Evolutionary conservation across 2,329 filamentous ascomycete species (phyloP).

Genomic region (Botrytis fragariae): DNA sequence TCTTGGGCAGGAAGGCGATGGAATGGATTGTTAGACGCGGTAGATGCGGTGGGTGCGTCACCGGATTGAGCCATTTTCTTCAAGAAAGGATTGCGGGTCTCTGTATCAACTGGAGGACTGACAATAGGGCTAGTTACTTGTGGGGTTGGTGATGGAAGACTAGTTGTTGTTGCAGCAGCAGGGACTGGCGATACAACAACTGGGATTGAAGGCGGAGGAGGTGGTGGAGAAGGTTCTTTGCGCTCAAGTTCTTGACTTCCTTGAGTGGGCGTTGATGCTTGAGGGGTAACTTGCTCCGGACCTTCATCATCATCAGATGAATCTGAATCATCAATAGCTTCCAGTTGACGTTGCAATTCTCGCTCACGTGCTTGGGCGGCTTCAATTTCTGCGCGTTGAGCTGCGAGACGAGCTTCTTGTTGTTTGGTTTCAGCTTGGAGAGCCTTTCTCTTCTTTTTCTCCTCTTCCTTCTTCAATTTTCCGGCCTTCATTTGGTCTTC

Average conservation of each 20-base stretch:
- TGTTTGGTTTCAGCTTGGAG: slow-evolving; percentile 83
- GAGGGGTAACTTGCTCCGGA: slow-evolving; percentile 64
- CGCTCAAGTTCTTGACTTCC: slow-evolving; percentile 55
- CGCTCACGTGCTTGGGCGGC: slow-evolving; percentile 85
- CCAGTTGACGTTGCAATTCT: slow-evolving; percentile 83
- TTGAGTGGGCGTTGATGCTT: slow-evolving; percentile 57
- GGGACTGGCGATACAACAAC: slow-evolving; percentile 27
- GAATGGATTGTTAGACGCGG: slow-evolving; percentile 91
- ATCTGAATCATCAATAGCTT: slow-evolving; percentile 69
- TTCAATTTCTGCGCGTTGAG: slow-evolving; percentile 87
- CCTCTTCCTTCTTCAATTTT: slow-evolving; percentile 94
- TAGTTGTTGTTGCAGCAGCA: slow-evolving; percentile 14
- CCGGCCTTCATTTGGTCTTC: slow-evolving; percentile 92
- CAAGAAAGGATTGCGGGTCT: slow-evolving; percentile 95
- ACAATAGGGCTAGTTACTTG: slow-evolving; percentile 38
- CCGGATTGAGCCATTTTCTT: slow-evolving; percentile 75
- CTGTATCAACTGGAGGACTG: slow-evolving; percentile 58
- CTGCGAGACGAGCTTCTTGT: slow-evolving; percentile 79
- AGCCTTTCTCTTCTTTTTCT: slow-evolving; percentile 88
- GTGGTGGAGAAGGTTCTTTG: slow-evolving; percentile 51
- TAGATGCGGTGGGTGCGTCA: slow-evolving; percentile 48
- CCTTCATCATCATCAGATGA: slow-evolving; percentile 81
- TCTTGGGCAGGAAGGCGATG: slow-evolving; percentile 72
- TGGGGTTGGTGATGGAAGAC: slow-evolving; percentile 32
- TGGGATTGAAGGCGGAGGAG: slow-evolving; percentile 45